Base-by-base conservation (phyloP, 139 green algal genomes). In the Chlamydomonas urium region DNA sequence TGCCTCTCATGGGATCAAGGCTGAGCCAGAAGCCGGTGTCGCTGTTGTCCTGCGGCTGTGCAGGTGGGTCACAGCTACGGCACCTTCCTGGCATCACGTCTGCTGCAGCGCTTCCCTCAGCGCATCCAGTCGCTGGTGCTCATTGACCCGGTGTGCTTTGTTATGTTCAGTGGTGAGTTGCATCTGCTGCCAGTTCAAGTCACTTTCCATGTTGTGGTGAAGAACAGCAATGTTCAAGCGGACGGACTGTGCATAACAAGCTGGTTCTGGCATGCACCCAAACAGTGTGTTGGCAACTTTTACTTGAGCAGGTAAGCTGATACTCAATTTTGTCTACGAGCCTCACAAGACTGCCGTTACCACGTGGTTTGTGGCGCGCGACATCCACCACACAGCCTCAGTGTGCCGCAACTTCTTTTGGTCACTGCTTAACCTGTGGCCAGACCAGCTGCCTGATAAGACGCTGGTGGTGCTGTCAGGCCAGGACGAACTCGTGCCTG, bases 81-180 rank as follows among this genome's bases (percentile, higher is more conserved):
- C 48, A 88, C 83, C 2, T 86, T 88, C 67, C 72, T 86, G 8
- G 83, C 79, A 24, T 78, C 68, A 45, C 71, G 71, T 36, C 50
- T 88, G 26, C 61, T 69, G 29, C 71, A 69, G 36, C 53, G 66
- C 33, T 58, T 81, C 50, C 69, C 34, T 21, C 37, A 48, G 1
- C 65, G 71, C 24, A 47, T 88, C 8, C 74, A 81, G 65, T 74
- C 60, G 14, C 66, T 85, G 56, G 76, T 42, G 38, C 62, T 88
- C 6, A 73, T 88, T 32, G 83, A 88, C 72, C 83, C 83, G 0
- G 83, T 88, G 21, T 84, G 76, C 50, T 70, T 82, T 5, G 72
- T 56, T 24, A 70, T 70, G 63, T 70, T 47, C 29, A 31, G 29
- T 24, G 60, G 53, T 63, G 53, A 26, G 53, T 50, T 50, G 42